These are phyloP conservation scores for Emergomyces pasteurianus DNA, from an alignment of 2,329 filamentous ascomycete species.

Conservation along the genomic window DNA sequence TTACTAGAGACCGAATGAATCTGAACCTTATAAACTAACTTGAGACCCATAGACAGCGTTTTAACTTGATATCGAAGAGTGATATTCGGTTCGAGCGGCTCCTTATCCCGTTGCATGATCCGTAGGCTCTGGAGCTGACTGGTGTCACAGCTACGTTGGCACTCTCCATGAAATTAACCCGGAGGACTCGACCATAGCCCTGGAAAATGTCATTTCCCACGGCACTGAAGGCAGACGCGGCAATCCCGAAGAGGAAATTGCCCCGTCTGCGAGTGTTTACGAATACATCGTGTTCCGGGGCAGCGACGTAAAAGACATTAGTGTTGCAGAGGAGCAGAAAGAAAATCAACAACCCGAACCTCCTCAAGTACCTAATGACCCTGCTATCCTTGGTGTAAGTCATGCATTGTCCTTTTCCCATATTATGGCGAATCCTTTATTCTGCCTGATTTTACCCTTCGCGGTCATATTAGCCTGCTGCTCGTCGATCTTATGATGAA, in stretches of 20 bases:
- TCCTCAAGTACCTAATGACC: conserved; percentile 78
- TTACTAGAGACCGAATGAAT: conserved; percentile 17
- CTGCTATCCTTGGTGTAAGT: conserved; percentile 95
- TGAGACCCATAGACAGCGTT: conserved; percentile 57
- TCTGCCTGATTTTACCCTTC: conserved; percentile 2
- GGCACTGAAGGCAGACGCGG: conserved; percentile 84
- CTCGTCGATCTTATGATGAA: conserved; percentile 62
- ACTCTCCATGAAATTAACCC: conserved; percentile 97
- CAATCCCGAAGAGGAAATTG: conserved; percentile 68
- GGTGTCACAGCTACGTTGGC: conserved; percentile 66
- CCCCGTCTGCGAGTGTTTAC: conserved; percentile 77
- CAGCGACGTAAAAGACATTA: conserved; percentile 95
- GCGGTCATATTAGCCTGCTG: background rate
- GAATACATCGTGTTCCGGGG: conserved; percentile 98
- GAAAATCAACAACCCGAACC: conserved; percentile 61
- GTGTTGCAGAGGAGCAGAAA: conserved; percentile 72
- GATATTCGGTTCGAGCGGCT: conserved; percentile 64
- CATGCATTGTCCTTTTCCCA: conserved; percentile 7
- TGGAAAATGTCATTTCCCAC: conserved; percentile 90
- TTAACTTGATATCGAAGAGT: conserved; percentile 94
- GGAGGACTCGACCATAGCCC: conserved; percentile 87
- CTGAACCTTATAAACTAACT: conserved; percentile 16
- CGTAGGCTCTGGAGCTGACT: conserved; percentile 23
- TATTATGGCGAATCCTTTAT: background rate
- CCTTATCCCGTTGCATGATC: conserved; percentile 4